Evolutionary conservation across 192 early-diverging fungal genomes (phyloP).

Genomic region (Rhizophagus clarus): DNA sequence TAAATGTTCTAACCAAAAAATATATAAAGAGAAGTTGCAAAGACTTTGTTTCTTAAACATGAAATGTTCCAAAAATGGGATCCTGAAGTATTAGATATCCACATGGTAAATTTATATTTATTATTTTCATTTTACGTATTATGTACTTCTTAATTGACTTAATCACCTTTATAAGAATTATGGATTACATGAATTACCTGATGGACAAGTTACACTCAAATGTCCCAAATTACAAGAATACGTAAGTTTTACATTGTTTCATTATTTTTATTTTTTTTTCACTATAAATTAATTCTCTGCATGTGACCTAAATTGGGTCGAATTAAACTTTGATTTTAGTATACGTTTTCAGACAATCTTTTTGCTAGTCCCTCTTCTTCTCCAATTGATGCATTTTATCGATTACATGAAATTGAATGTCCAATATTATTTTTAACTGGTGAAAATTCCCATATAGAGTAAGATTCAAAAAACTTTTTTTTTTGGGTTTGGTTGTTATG

Average conservation of each 20-base stretch:
- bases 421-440: constrained; percentile 48
- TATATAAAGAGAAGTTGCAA: constrained; percentile 35
- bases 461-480: constrained; percentile 10
- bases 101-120: constrained; percentile 45
- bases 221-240: constrained; percentile 49
- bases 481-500: not conserved
- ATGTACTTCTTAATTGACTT: not conserved
- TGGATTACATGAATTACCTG: constrained; percentile 43
- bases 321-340: not conserved
- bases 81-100: constrained; percentile 53
- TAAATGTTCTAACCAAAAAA: too few species aligned
- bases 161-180: constrained; percentile 37
- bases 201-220: constrained; percentile 48
- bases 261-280: too few species aligned
- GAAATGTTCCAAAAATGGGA: constrained; percentile 47
- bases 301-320: too few species aligned
- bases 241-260: constrained; percentile 31
- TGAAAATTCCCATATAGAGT: constrained; percentile 41
- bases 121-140: not conserved
- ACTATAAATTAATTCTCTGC: not conserved
- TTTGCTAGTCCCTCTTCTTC: not conserved
- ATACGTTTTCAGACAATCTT: constrained; percentile 31
- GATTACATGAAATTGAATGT: constrained; percentile 36
- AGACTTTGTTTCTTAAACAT: constrained; percentile 31
- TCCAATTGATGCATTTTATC: constrained; percentile 34